These are phyloP conservation scores for Cyamopsis tetragonoloba DNA, from an alignment of 306 rosid species.

Conservation along the genomic window DNA sequence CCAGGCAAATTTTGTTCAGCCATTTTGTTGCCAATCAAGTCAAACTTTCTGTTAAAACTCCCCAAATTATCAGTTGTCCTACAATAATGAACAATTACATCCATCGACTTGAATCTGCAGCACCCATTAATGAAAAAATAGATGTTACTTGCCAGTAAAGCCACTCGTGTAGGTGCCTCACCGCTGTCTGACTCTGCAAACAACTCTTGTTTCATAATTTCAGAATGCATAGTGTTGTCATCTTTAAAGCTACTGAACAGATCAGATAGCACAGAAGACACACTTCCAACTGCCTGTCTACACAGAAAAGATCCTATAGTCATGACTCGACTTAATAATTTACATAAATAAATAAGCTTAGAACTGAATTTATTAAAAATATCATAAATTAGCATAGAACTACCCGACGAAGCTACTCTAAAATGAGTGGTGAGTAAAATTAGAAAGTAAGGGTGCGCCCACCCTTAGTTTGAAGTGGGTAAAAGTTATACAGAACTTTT, in stretches of 20 bases:
- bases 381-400: too few species aligned
- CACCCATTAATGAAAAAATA: slow-evolving; percentile 38
- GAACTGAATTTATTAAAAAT: background rate
- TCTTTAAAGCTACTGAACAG: slow-evolving; percentile 35
- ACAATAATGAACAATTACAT: slow-evolving; percentile 60
- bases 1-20: slow-evolving; percentile 51
- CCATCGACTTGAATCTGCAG: slow-evolving; percentile 50
- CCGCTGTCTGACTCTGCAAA: slow-evolving; percentile 36
- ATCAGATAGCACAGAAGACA: slow-evolving; percentile 46
- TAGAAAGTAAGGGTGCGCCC: too few species aligned
- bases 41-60: slow-evolving; percentile 22
- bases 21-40: slow-evolving; percentile 33
- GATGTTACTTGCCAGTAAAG: slow-evolving; percentile 32
- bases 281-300: slow-evolving; percentile 57
- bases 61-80: slow-evolving; percentile 43
- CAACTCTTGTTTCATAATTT: slow-evolving; percentile 41
- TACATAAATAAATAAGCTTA: slow-evolving; percentile 7
- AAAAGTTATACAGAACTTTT: too few species aligned
- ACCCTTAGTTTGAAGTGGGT: too few species aligned
- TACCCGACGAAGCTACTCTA: too few species aligned
- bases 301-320: slow-evolving; percentile 30
- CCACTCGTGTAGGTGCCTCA: slow-evolving; percentile 26
- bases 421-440: too few species aligned
- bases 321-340: slow-evolving; percentile 25
- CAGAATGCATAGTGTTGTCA: slow-evolving; percentile 28